These are phyloP conservation scores for Mucor velutinosus DNA, from an alignment of 371 early-diverging fungal genomes.

Conservation along the genomic window DNA sequence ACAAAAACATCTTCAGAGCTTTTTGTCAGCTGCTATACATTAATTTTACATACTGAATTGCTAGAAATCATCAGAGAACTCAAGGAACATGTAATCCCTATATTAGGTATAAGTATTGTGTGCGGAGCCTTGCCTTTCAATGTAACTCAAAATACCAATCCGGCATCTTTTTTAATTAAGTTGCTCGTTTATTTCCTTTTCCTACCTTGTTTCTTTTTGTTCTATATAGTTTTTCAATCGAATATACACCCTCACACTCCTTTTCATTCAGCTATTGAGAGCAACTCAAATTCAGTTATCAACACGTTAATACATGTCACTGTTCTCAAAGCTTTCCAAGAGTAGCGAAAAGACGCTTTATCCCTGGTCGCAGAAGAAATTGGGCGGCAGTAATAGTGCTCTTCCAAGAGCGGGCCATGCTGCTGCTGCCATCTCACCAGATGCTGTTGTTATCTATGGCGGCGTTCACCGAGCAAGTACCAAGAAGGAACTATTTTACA, in stretches of 20 bases:
- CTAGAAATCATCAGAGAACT: too few species aligned
- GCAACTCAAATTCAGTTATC: not conserved
- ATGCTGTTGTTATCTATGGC: conserved; percentile 61
- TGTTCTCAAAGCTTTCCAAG: conserved; percentile 54
- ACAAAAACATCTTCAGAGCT: too few species aligned
- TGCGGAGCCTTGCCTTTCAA: not conserved
- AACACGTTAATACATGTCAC: conserved; percentile 34
- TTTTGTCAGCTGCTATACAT: too few species aligned
- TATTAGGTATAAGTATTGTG: too few species aligned
- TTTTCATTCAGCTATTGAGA: not conserved
- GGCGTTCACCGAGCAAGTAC: conserved; percentile 50
- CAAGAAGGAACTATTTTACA: conserved; percentile 59
- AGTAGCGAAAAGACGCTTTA: conserved; percentile 48
- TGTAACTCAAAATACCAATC: not conserved
- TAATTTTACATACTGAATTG: too few species aligned
- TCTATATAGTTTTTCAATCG: not conserved
- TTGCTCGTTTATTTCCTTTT: not conserved
- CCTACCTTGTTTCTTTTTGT: not conserved
- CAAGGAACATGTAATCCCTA: too few species aligned
- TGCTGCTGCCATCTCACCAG: conserved; percentile 51
- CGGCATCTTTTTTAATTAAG: not conserved
- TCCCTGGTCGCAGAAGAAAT: conserved; percentile 55
- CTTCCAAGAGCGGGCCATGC: conserved; percentile 66
- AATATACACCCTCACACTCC: not conserved
- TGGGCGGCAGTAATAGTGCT: conserved; percentile 39